Conservation (phyloP, 352 stramenopile genomes). For the Pythium brachiatum region DNA sequence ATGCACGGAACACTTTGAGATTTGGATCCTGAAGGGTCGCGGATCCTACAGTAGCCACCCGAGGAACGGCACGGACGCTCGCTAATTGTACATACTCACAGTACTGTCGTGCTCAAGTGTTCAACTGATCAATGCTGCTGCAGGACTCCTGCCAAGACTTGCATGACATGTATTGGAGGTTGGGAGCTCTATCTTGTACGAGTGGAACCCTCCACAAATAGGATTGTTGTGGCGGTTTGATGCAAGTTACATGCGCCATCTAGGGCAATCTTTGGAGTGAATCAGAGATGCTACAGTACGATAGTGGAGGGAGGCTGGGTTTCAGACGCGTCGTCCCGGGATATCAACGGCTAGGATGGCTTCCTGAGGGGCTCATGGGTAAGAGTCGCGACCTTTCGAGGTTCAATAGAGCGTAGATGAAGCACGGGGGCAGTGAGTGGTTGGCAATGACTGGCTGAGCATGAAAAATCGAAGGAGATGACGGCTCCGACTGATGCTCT, state of each 20-base stretch:
- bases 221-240: background rate
- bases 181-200: no score
- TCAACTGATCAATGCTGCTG: no score
- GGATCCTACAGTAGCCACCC: background rate
- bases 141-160: no score
- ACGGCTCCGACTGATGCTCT: background rate
- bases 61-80: background rate
- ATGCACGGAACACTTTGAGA: constrained; percentile 5
- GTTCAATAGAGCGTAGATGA: background rate
- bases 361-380: background rate
- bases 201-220: no score
- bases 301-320: no score
- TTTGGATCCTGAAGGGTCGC: constrained; percentile 10
- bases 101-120: no score
- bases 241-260: background rate
- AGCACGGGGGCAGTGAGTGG: background rate
- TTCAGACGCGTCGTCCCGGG: background rate
- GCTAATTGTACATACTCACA: no score
- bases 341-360: background rate
- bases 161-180: no score
- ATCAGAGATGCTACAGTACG: background rate
- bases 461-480: constrained; percentile 1
- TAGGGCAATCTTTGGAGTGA: background rate
- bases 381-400: constrained; percentile 7
- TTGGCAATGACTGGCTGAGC: background rate